Conservation (phyloP, 2,329 filamentous ascomycete genomes). For the Onygenales sp. region DNA sequence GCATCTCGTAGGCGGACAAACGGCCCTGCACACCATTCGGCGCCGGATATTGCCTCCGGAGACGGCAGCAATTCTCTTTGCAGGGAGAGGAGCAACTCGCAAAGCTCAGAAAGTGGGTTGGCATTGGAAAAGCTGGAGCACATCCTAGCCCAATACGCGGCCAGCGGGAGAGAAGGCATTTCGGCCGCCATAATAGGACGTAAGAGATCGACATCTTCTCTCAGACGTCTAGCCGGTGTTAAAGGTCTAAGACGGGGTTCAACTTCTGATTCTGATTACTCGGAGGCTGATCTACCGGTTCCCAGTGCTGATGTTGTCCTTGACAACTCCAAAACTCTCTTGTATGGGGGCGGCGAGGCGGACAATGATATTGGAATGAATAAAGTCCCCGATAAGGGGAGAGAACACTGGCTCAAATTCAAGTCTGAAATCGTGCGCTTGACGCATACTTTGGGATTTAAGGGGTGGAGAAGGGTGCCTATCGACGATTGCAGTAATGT, state of each 20-base stretch:
- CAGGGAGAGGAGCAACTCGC: constrained; percentile 42
- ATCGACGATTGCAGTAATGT: constrained; percentile 34
- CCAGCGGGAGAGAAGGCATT: constrained; percentile 20
- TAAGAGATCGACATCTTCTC: constrained; percentile 4
- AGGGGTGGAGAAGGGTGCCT: constrained; percentile 81
- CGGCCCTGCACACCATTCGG: constrained; percentile 30
- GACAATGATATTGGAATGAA: constrained; percentile 34
- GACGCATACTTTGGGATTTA: constrained; percentile 77
- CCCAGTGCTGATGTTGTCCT: constrained; percentile 75
- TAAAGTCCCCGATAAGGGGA: constrained; percentile 54
- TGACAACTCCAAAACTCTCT: constrained; percentile 83
- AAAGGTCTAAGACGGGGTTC: constrained; percentile 34
- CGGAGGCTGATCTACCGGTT: constrained; percentile 72
- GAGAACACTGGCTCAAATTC: constrained; percentile 72
- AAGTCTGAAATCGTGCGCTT: constrained; percentile 87
- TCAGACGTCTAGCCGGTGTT: constrained; percentile 19
- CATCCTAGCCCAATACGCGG: constrained; percentile 46
- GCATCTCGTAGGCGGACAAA: constrained; percentile 37
- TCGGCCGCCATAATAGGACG: constrained; percentile 1
- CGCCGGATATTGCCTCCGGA: constrained; percentile 16
- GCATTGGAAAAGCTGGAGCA: constrained; percentile 73
- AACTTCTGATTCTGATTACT: constrained; percentile 78
- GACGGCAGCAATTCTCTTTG: constrained; percentile 13
- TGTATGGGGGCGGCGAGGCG: constrained; percentile 53
- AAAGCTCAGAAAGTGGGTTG: constrained; percentile 57